phyloP scores from a whole-genome alignment of 2,329 filamentous ascomycete genomes.

The Lecanosticta acicola region DNA sequence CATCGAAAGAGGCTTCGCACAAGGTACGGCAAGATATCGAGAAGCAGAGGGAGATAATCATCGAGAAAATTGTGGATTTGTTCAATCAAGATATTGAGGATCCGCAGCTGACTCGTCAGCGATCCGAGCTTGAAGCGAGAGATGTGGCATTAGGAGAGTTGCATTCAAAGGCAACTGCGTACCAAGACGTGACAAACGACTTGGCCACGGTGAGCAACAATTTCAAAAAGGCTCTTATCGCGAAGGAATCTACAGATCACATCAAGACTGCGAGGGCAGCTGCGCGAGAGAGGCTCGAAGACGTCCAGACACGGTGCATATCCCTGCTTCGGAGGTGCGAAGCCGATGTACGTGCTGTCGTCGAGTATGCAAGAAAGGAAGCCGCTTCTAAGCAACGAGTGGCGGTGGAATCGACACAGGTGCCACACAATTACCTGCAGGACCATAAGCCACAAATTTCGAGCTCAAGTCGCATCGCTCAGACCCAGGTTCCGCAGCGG shows the following conservation, averaged over 20 bases:
- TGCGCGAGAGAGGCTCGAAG: conserved; percentile 20
- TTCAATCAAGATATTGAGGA: conserved; percentile 11
- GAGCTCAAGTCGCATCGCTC: conserved; percentile 30
- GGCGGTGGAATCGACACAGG: conserved; percentile 29
- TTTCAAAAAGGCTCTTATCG: conserved; percentile 21
- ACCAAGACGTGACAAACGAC: conserved; percentile 19
- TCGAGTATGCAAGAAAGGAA: conserved; percentile 1
- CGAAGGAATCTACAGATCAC: conserved; percentile 11
- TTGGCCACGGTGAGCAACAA: conserved; percentile 20
- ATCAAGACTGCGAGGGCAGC: conserved; percentile 6
- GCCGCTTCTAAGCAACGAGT: conserved; percentile 9
- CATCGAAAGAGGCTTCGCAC: conserved; percentile 17
- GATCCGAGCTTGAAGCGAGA: conserved; percentile 16
- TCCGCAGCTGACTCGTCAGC: conserved; percentile 14
- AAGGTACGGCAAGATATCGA: conserved; percentile 13
- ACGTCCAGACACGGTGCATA: conserved; percentile 25
- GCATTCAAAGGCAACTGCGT: conserved; percentile 13
- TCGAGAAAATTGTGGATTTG: conserved; percentile 16
- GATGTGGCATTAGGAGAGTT: conserved; percentile 17
- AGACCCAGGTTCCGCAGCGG: conserved; percentile 27
- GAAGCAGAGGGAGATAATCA: conserved; percentile 17
- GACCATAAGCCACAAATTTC: conserved; percentile 8
- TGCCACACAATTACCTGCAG: conserved; percentile 3
- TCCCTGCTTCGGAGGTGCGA: conserved; percentile 20
- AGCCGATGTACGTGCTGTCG: conserved; percentile 17